These are phyloP conservation scores for Pythium aristosporum DNA, from an alignment of 352 stramenopile genomes.

Conservation along the genomic window DNA sequence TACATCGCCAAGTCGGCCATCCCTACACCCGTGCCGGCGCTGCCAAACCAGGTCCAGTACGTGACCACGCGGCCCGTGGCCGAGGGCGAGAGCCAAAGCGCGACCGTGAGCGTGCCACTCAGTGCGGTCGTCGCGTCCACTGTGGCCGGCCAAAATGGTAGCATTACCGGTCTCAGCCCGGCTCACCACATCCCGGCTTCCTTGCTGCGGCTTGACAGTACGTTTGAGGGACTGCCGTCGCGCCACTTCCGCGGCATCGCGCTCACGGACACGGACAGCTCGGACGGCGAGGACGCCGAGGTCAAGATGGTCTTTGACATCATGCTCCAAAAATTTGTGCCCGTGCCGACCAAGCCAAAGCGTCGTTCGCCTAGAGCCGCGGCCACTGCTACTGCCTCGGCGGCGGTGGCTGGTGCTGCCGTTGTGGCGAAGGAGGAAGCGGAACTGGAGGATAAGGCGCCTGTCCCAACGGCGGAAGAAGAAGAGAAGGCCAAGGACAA, in stretches of 20 bases:
- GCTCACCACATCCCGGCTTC: not conserved
- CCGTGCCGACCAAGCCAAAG: not conserved
- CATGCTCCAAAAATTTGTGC: conserved; percentile 16
- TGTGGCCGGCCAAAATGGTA: not conserved
- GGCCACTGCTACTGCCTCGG: not conserved
- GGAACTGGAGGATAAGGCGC: conserved; percentile 9
- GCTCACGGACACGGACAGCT: conserved; percentile 18
- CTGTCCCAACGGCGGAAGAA: not conserved
- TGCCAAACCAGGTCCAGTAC: conserved; percentile 9
- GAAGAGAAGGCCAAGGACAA: not conserved
- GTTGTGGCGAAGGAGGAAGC: not conserved
- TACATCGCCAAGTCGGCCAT: conserved; percentile 18
- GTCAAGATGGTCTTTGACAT: conserved; percentile 24
- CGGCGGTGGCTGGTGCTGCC: not conserved
- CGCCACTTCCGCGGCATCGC: conserved; percentile 14
- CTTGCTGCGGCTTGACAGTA: conserved; percentile 3
- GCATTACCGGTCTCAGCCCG: conserved; percentile 1
- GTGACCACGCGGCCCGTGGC: conserved; percentile 6
- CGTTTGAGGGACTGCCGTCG: conserved; percentile 5
- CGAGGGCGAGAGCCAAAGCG: not conserved
- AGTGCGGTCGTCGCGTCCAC: conserved; percentile 16
- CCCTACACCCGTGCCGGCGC: not conserved
- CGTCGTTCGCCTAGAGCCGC: not conserved
- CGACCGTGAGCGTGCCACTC: conserved; percentile 4
- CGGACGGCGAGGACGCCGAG: conserved; percentile 15